Conservation (phyloP, 306 rosid genomes). For the Malus orientalis region DNA sequence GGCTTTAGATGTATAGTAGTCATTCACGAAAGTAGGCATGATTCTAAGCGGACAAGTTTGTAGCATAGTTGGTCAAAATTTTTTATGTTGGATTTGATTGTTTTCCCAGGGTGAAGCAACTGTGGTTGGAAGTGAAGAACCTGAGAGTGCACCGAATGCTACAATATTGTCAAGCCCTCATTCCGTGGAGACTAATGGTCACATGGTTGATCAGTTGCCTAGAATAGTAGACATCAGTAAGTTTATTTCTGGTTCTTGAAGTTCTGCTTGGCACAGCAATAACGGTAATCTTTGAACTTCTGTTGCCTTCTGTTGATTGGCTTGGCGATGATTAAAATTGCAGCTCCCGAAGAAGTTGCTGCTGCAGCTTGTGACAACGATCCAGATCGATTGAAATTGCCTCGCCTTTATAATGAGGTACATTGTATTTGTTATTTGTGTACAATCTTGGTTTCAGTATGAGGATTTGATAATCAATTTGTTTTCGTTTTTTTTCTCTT, state of each 20-base stretch:
- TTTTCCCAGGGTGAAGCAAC: slow-evolving; percentile 57
- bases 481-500: background rate
- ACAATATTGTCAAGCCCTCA: slow-evolving; percentile 35
- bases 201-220: slow-evolving; percentile 60
- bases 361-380: slow-evolving; percentile 50
- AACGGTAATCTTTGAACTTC: background rate
- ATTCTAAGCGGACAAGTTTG: background rate
- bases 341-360: slow-evolving; percentile 65
- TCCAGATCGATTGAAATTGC: slow-evolving; percentile 56
- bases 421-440: background rate
- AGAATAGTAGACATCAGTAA: slow-evolving; percentile 56
- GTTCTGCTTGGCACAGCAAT: background rate
- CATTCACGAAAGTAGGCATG: background rate
- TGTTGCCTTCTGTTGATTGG: background rate
- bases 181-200: slow-evolving; percentile 35
- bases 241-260: slow-evolving; percentile 19
- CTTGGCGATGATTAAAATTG: slow-evolving; percentile 11
- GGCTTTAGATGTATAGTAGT: background rate
- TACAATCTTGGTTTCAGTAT: background rate
- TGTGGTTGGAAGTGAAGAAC: slow-evolving; percentile 45
- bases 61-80: rapidly evolving
- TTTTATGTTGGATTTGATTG: slow-evolving; percentile 8
- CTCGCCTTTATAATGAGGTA: slow-evolving; percentile 81
- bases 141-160: slow-evolving; percentile 40
- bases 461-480: background rate